Percentiles rank a stretch among this genome's conserved stretches.
Conservation (phyloP, 177 flowering plant species). For the Vitis hybrid region DNA sequence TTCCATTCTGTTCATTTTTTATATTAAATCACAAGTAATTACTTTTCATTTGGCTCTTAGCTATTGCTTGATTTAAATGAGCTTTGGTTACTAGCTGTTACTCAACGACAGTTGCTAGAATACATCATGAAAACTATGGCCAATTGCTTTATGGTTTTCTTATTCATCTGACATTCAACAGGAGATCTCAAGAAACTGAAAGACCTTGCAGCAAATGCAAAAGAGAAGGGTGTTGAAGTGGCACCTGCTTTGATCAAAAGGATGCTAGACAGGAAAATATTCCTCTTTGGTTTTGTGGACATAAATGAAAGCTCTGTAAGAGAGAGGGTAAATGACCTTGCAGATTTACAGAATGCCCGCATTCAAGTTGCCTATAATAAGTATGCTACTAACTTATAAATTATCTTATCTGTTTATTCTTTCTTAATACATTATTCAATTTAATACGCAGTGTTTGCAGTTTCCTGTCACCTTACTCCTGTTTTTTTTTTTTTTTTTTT, state of each 20-base stretch:
- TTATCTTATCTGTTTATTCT: constrained; percentile 2
- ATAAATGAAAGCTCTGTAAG: constrained; percentile 44
- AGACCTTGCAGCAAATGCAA: constrained; percentile 58
- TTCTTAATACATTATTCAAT: neutral
- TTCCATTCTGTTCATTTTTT: no score
- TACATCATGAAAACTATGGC: no score
- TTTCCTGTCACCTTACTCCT: neutral
- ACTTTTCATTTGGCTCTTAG: no score
- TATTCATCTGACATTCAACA: constrained; percentile 16
- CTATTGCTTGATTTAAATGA: no score
- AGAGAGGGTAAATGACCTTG: constrained; percentile 56
- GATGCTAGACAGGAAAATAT: constrained; percentile 71
- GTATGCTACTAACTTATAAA: constrained; percentile 30
- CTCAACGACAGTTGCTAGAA: no score
- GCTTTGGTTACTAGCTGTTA: no score
- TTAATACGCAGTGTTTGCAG: neutral
- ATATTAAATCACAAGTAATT: no score
- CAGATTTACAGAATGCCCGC: constrained; percentile 51
- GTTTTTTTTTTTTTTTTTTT: constrained; percentile 1
- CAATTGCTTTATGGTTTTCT: neutral
- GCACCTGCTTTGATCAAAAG: constrained; percentile 56
- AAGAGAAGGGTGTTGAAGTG: constrained; percentile 39
- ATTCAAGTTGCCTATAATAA: constrained; percentile 56
- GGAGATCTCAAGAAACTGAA: constrained; percentile 64
- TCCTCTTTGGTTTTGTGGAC: constrained; percentile 75